Base-by-base conservation (phyloP, 129 eudicot species). In the Saposhnikovia divaricata region DNA sequence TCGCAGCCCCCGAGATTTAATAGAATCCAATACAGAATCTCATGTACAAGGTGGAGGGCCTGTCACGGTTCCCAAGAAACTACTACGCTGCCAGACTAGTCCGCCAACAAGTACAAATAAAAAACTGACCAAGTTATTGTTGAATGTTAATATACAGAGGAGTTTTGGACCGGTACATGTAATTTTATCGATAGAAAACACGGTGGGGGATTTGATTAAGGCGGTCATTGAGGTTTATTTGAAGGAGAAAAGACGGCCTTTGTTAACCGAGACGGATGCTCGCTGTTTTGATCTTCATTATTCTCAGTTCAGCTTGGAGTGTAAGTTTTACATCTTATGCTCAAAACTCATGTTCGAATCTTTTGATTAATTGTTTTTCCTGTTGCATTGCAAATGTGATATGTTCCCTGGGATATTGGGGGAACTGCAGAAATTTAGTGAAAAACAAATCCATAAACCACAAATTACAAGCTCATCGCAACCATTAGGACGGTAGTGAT, bases 161-260 rank as follows among this genome's bases (percentile, higher is more conserved):
- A 69, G 86, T 74, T 77, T 82, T 34, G 86, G 91, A 61, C 81
- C 88, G 23, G 83, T 87, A 37, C 85, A 87, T 43, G 80, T 87
- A 51, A 79, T 87, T n/a, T 78, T 87, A 68, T 72, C 84, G 73
- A 74, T 86, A 48, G 88, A 87, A 31, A 70, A 65, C 79, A 85
- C 86, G 57, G 88, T 80, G 6, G 77, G 42, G 0, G 91, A 87
- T 34, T 70, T 87, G 83, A 80, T 80, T 16, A 87, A 78, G 83
- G 88, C 82, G 81, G 86, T 74, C 21, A 74, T 87, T 25, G 83
- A 76, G 51, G 13, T 82, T 18, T 85, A 85, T 53, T 79, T 63
- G 57, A 85, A 78, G 83, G 88, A 87, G 77, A 85, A 75, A 74
- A 66, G 88, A 77, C 79, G 91, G 79, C 91, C 91, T 28, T 75